Evolutionary conservation across 2,329 filamentous ascomycete genomes (phyloP), one percentile per base, ranked within the genome.

Genomic region (Harringtonia lauricola): DNA sequence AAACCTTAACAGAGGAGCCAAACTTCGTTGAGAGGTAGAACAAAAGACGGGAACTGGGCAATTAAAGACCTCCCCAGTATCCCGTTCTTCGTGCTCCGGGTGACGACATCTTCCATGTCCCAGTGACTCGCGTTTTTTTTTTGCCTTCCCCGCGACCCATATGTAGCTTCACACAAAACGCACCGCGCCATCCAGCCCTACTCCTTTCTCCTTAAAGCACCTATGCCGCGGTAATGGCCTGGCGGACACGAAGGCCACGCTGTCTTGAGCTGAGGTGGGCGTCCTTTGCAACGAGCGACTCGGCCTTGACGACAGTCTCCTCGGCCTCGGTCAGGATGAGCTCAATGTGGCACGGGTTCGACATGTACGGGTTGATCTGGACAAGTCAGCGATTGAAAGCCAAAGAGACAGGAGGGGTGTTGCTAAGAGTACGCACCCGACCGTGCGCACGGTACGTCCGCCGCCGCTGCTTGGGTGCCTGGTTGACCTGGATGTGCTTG

Each of bases 401-500:
- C 21, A 13, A 13, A 35, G n/a, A 26, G 24, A 19, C 7, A 34
- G 14, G 21, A 21, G 13, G 44, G 30, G 8, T 13, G 5, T 3
- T 13, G 22, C 4, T 39, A 17, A 15, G 14, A 47, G 19, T 42
- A 45, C 24, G n/a, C 18, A 95, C 90, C 78, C 92, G 88, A 82
- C 92, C 92, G 81, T 98, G 92, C 55, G 94, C 94, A 82, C 92
- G 89, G 86, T 98, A 98, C 66, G 92, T 98, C 71, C 92, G 84
- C 75, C 92, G 82, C 68, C 92, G 83, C 80, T 96, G 90, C 84
- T 96, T 96, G 64, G 92, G 92, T 60, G 92, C 94, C 80, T 98
- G 92, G 86, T 98, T 98, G 80, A 98, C 92, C 79, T 98, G 92
- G 75, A 98, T 98, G 85, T 95, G 94, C 86, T 95, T 95, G 75